phyloP scores from a whole-genome alignment of 2,329 filamentous ascomycete genomes.

The Fusarium sambucinum region DNA sequence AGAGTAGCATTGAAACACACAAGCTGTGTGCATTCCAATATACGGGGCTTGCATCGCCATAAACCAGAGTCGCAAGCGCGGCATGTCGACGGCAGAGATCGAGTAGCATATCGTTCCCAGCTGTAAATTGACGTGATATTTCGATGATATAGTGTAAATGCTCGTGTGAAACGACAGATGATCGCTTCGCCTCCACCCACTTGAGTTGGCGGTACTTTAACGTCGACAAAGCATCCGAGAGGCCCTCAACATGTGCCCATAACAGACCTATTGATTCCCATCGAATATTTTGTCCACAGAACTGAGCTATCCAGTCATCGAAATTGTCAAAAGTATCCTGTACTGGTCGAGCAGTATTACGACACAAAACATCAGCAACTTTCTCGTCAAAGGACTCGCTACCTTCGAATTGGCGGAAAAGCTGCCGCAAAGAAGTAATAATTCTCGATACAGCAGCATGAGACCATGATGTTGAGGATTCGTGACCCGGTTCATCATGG shows the following conservation, averaged over 20 bases:
- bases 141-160: constrained; percentile 51
- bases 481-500: constrained; percentile 5
- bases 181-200: constrained; percentile 7
- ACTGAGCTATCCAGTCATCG: constrained; percentile 55
- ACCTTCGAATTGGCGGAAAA: constrained; percentile 48
- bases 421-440: constrained; percentile 50
- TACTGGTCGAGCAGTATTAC: constrained; percentile 55
- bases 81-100: constrained; percentile 52
- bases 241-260: constrained; percentile 45
- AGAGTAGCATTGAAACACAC: constrained; percentile 53
- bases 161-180: constrained; percentile 12
- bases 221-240: constrained; percentile 31
- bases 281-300: constrained; percentile 55
- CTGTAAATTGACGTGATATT: constrained; percentile 45
- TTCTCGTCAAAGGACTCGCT: constrained; percentile 52
- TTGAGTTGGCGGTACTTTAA: constrained; percentile 23
- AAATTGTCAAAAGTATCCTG: constrained; percentile 51
- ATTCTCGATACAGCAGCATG: constrained; percentile 50
- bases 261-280: constrained; percentile 60
- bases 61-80: constrained; percentile 54
- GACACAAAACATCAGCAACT: constrained; percentile 53
- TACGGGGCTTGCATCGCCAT: constrained; percentile 56
- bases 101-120: constrained; percentile 55
- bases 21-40: constrained; percentile 56
- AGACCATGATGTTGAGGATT: constrained; percentile 50